Conservation (phyloP, 169 alveolate genomes). For the Ichthyophthirius multifiliis region DNA sequence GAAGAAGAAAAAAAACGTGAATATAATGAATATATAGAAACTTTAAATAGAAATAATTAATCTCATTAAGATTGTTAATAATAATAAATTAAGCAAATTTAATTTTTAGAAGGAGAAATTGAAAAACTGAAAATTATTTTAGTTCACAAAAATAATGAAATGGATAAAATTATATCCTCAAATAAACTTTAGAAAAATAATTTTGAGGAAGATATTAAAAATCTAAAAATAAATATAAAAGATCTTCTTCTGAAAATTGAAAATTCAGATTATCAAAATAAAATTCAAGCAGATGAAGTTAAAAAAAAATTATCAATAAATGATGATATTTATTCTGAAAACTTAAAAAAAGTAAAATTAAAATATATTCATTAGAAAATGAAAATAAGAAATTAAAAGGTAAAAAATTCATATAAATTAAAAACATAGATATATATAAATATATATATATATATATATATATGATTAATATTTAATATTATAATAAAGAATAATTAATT, state of each 20-base stretch:
- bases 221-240: constrained; percentile 14
- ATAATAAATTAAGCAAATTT: constrained; percentile 14
- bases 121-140: constrained; percentile 13
- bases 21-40: not conserved
- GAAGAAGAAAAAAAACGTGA: constrained; percentile 39
- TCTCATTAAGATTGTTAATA: constrained; percentile 6
- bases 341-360: constrained; percentile 12
- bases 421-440: not conserved
- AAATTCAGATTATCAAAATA: constrained; percentile 10
- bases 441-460: not conserved
- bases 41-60: constrained; percentile 10
- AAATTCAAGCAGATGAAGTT: constrained; percentile 12
- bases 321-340: constrained; percentile 5
- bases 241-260: constrained; percentile 2
- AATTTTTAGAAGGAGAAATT: constrained; percentile 34
- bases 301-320: not conserved
- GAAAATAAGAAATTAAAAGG: constrained; percentile 26
- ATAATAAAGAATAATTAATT: not conserved
- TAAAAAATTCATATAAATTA: not conserved
- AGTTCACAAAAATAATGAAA: constrained; percentile 34
- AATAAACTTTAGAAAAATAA: constrained; percentile 3
- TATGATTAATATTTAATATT: not conserved
- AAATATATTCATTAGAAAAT: constrained; percentile 20
- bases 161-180: not conserved
- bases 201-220: constrained; percentile 30